Evolutionary conservation across 2,329 filamentous ascomycete species (phyloP).

Genomic region (Ceratocystis cubensis): DNA sequence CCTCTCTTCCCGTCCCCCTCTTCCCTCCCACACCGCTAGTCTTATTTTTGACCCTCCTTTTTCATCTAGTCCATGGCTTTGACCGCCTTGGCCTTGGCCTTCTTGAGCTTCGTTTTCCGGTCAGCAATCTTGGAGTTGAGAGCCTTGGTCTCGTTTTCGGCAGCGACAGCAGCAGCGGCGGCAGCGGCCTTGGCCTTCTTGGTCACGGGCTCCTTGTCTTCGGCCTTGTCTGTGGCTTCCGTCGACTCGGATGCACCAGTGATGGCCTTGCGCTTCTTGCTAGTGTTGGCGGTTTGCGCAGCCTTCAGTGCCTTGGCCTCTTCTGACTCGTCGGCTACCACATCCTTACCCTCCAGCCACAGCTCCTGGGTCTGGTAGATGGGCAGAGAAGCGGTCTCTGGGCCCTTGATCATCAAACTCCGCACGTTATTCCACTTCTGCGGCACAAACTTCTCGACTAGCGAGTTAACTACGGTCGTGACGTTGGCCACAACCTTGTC

Average conservation of each 20-base stretch:
- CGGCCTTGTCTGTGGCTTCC: constrained; percentile 23
- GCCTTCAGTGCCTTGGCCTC: constrained; percentile 35
- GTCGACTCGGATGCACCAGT: not conserved
- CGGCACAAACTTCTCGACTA: constrained; percentile 70
- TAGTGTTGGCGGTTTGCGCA: constrained; percentile 48
- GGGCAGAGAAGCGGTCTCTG: constrained; percentile 77
- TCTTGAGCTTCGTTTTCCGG: constrained; percentile 44
- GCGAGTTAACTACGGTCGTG: constrained; percentile 51
- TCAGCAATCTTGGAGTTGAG: constrained; percentile 48
- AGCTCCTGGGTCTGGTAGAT: constrained; percentile 89
- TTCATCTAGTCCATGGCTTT: constrained; percentile 15
- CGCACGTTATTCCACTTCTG: constrained; percentile 81
- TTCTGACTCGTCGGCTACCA: constrained; percentile 50
- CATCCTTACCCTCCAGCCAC: constrained; percentile 67
- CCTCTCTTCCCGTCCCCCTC: not conserved
- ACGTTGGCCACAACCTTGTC: constrained; percentile 73
- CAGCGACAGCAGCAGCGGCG: constrained; percentile 22
- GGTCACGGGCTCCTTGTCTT: constrained; percentile 25
- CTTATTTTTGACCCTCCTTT: not conserved
- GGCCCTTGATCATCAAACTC: constrained; percentile 79
- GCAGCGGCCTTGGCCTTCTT: constrained; percentile 35
- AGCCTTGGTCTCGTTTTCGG: constrained; percentile 39
- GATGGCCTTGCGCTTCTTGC: constrained; percentile 40
- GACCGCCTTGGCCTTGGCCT: constrained; percentile 36
- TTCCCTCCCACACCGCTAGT: not conserved